Evolutionary conservation across 108 stramenopile species (phyloP).

Genomic region (Hondaea fermentalgiana): DNA sequence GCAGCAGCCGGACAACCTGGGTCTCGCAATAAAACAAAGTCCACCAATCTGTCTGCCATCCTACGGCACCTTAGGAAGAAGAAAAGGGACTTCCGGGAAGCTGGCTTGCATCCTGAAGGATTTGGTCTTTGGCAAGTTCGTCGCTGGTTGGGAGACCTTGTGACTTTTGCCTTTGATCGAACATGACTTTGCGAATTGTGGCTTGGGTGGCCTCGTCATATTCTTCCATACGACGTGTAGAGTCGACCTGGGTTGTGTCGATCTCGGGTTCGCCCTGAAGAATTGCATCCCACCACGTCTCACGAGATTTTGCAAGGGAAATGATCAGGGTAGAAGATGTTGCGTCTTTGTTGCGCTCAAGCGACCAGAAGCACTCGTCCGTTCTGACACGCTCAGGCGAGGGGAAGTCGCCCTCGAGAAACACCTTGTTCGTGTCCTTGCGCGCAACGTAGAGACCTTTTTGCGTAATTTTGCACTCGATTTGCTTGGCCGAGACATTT

Average conservation of each 20-base stretch:
- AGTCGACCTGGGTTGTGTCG: constrained; percentile 47
- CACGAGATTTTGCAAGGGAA: constrained; percentile 38
- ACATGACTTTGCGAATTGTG: constrained; percentile 50
- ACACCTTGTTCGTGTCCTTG: not conserved
- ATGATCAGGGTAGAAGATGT: constrained; percentile 27
- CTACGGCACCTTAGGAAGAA: too few species aligned
- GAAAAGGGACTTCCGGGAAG: constrained; percentile 38
- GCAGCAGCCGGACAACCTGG: too few species aligned
- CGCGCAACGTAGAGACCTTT: not conserved
- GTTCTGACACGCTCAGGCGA: constrained; percentile 15
- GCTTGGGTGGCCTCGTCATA: constrained; percentile 50
- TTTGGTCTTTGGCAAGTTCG: constrained; percentile 17
- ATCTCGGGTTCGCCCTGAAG: constrained; percentile 47
- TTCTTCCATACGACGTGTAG: constrained; percentile 34
- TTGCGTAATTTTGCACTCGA: constrained; percentile 28
- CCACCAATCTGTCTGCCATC: too few species aligned
- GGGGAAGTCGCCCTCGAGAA: constrained; percentile 31
- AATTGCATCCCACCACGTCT: constrained; percentile 47
- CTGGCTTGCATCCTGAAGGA: constrained; percentile 34
- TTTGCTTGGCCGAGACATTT: constrained; percentile 30
- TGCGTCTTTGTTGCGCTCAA: not conserved
- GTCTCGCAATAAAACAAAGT: too few species aligned
- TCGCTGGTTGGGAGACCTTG: constrained; percentile 43
- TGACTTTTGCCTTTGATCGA: constrained; percentile 44
- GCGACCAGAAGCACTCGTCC: constrained; percentile 34